Base-by-base conservation (phyloP, 306 rosid genomes). In the Cicer arietinum region DNA sequence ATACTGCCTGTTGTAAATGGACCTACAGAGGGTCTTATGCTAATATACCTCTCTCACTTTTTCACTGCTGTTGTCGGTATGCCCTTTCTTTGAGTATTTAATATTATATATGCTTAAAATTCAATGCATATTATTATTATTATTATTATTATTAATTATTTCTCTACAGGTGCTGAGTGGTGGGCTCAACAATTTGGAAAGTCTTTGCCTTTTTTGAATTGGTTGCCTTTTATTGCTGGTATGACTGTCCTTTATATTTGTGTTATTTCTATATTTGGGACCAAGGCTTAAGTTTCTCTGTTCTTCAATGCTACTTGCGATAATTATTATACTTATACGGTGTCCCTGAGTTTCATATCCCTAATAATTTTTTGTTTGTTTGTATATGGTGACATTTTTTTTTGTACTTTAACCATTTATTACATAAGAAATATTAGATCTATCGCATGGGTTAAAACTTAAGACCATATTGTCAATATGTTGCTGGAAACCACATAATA, bases 1-100 rank as follows among this genome's bases (percentile, higher is more conserved):
- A 87, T 89, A 71, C 92, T 95, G 60, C 99, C 99, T 11, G 93
- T 86, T 68, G 5, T 92, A 42, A 95, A 95, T 84, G 99, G 99
- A 52, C 98, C 99, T 67, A 95, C 99, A 1, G 99, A 95, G 85
- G 99, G 99, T 84, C 96, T 92, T 64, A 83, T 88, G 98, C 78
- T 92, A 77, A 89, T 95, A 69, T 92, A 90, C 79, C 4, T 83
- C 30, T 1, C 42, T 67, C 99, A 95, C 76, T 89, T 88, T 82
- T 90, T 92, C 85, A 92, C 98, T n/a, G 86, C 94, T 44, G 10
- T 89, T 30, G 96, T 92, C 4, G 99, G 99, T 94, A 92, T 51
- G 87, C n/a, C 80, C 79, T 79, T 72, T 71, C 67, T 43, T 13
- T 44, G 41, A 58, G 51, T 37, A 59, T 62, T 30, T 77, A 12